phyloP scores from a whole-genome alignment of 1,139 yeast species.

The Pichia kudriavzevii region DNA sequence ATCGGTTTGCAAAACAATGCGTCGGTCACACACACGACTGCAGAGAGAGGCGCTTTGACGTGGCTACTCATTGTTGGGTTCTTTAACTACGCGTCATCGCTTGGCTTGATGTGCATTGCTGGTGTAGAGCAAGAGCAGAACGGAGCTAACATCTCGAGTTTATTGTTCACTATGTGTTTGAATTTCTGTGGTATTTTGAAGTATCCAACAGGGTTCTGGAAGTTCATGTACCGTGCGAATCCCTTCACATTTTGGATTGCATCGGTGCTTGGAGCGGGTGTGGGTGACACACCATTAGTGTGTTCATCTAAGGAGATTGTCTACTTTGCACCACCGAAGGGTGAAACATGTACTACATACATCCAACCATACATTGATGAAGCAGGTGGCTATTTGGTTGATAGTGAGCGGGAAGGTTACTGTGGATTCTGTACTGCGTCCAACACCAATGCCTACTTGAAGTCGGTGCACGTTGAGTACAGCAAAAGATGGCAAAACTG shows the following conservation, averaged over 20 bases:
- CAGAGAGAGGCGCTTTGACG: conserved; percentile 55
- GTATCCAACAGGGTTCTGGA: conserved; percentile 51
- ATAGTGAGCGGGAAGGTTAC: conserved; percentile 33
- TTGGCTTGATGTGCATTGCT: conserved; percentile 36
- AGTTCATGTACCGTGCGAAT: conserved; percentile 47
- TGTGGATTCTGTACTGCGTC: conserved; percentile 42
- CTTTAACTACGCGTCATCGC: conserved; percentile 32
- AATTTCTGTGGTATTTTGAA: conserved; percentile 53
- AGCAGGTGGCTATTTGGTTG: conserved; percentile 39
- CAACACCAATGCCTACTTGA: conserved; percentile 32
- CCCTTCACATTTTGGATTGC: conserved; percentile 52
- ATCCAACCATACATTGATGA: conserved; percentile 31
- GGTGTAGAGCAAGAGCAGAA: conserved; percentile 35
- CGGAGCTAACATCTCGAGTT: conserved; percentile 38
- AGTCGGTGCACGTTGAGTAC: conserved; percentile 26
- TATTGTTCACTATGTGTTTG: conserved; percentile 39
- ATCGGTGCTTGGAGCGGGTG: conserved; percentile 36
- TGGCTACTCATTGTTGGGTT: conserved; percentile 45
- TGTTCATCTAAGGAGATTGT: conserved; percentile 42
- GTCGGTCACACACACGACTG: conserved; percentile 41
- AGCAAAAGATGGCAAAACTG: conserved; percentile 50
- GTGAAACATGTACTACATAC: conserved; percentile 38
- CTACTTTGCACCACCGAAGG: conserved; percentile 43
- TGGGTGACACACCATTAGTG: conserved; percentile 35
- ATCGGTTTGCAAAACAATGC: conserved; percentile 63